These are phyloP conservation scores for Candida anglica DNA, from an alignment of 805 yeast species.

Conservation along the genomic window DNA sequence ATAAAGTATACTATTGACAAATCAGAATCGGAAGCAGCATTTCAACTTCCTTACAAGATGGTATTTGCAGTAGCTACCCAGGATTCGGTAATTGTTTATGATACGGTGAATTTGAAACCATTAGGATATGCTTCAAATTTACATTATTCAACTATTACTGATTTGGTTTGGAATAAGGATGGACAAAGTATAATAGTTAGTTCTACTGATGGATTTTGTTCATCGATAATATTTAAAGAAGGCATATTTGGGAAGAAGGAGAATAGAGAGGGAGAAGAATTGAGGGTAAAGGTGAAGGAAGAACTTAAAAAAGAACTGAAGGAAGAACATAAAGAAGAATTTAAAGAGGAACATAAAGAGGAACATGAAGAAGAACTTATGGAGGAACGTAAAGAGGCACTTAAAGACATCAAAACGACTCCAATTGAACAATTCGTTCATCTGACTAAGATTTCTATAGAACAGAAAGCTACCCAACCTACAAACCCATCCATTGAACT, in stretches of 20 bases:
- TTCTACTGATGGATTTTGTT: conserved; percentile 92
- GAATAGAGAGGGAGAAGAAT: conserved; percentile 16
- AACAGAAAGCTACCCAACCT: too few species aligned
- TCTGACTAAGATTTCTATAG: too few species aligned
- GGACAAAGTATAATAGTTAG: conserved; percentile 70
- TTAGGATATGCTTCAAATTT: conserved; percentile 72
- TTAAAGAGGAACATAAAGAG: too few species aligned
- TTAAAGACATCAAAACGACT: too few species aligned
- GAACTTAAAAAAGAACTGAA: too few species aligned
- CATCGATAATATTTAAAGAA: conserved; percentile 53
- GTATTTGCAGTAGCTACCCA: conserved; percentile 92
- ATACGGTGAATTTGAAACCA: conserved; percentile 68
- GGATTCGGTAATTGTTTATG: conserved; percentile 77
- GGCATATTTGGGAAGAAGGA: conserved; percentile 54
- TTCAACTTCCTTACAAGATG: conserved; percentile 71
- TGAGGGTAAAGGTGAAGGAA: neutral
- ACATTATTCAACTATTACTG: conserved; percentile 88
- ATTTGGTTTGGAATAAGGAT: conserved; percentile 77
- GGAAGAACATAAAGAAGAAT: too few species aligned
- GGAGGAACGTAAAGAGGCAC: neutral
- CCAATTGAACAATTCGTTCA: too few species aligned
- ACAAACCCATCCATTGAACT: too few species aligned
- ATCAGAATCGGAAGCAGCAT: conserved; percentile 13
- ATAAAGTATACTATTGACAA: conserved; percentile 43
- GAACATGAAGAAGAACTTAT: neutral